Percentiles rank a stretch among this genome's conserved stretches.
phyloP scores from a whole-genome alignment of 352 stramenopile genomes.

The Phytophthora pseudosyringae region DNA sequence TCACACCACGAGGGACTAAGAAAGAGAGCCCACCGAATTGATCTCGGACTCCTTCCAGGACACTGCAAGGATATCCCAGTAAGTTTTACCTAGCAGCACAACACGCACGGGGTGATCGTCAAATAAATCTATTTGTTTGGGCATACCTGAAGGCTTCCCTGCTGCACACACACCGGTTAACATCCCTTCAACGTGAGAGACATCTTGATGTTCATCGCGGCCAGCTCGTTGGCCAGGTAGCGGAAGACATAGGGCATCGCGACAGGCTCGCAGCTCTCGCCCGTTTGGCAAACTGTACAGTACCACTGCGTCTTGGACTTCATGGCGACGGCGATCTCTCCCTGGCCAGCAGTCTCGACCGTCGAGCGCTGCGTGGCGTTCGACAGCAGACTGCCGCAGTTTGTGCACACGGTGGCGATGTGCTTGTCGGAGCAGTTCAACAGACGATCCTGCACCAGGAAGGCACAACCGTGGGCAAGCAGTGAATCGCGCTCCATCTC shows the following conservation, averaged over 20 bases:
- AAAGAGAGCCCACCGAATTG: slow-evolving; percentile 8
- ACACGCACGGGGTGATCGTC: not conserved
- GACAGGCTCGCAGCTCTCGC: slow-evolving; percentile 92
- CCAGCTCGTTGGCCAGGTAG: slow-evolving; percentile 99
- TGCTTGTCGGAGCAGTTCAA: slow-evolving; percentile 99
- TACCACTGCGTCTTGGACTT: slow-evolving; percentile 89
- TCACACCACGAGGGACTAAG: slow-evolving; percentile 21
- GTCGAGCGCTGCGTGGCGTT: slow-evolving; percentile 86
- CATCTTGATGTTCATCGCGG: slow-evolving; percentile 99
- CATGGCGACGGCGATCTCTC: slow-evolving; percentile 87
- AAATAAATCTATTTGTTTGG: slow-evolving; percentile 52
- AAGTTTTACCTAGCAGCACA: too few relatives aligned
- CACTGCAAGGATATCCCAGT: too few relatives aligned
- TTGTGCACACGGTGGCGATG: slow-evolving; percentile 96
- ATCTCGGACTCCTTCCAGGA: too few relatives aligned
- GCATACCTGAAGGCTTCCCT: slow-evolving; percentile 28
- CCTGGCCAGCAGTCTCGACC: slow-evolving; percentile 83
- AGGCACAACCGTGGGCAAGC: slow-evolving; percentile 97
- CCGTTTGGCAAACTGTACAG: slow-evolving; percentile 86
- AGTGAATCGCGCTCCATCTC: slow-evolving; percentile 99
- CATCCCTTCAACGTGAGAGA: slow-evolving; percentile 90
- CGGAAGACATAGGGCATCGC: slow-evolving; percentile 99
- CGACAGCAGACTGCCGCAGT: slow-evolving; percentile 89
- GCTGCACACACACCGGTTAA: slow-evolving; percentile 24
- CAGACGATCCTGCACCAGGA: slow-evolving; percentile 96